phyloP scores from a whole-genome alignment of 345 rosid species.

The Syzygium jambos region DNA sequence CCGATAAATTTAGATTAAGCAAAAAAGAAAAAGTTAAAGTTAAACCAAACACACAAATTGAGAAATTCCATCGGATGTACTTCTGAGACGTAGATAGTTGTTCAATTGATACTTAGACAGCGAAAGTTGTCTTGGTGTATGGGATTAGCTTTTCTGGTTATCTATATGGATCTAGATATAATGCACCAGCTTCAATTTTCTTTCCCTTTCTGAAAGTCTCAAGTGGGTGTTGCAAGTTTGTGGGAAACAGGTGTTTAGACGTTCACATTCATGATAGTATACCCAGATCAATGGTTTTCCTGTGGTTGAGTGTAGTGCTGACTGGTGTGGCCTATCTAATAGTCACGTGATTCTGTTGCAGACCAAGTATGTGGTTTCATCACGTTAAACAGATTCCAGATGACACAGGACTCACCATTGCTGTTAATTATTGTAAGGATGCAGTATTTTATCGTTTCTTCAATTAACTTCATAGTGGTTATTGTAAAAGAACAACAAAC shows the following conservation, averaged over 20 bases:
- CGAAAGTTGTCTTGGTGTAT: not conserved
- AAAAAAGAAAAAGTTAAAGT: not conserved
- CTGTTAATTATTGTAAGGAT: constrained; percentile 59
- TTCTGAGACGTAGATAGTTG: not conserved
- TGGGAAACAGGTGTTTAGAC: not conserved
- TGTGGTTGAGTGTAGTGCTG: not conserved
- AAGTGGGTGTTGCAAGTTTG: not conserved
- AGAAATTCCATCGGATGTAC: not conserved
- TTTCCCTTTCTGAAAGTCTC: not conserved
- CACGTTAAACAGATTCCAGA: constrained; percentile 78
- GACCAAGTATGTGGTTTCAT: constrained; percentile 99
- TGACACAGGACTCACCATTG: constrained; percentile 61
- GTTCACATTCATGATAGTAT: not conserved
- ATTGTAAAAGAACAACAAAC: not conserved
- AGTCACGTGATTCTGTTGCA: constrained; percentile 17
- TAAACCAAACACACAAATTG: not conserved
- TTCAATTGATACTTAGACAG: not conserved
- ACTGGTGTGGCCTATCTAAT: not conserved
- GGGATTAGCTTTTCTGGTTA: not conserved
- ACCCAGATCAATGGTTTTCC: not conserved
- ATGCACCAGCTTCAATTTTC: not conserved
- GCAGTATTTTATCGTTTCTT: not conserved
- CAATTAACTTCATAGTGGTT: not conserved
- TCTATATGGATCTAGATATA: not conserved
- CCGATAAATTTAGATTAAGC: not conserved